Percentiles rank a stretch among this genome's conserved stretches.
phyloP scores from a whole-genome alignment of 805 yeast genomes.

The Saturnispora diversa region DNA sequence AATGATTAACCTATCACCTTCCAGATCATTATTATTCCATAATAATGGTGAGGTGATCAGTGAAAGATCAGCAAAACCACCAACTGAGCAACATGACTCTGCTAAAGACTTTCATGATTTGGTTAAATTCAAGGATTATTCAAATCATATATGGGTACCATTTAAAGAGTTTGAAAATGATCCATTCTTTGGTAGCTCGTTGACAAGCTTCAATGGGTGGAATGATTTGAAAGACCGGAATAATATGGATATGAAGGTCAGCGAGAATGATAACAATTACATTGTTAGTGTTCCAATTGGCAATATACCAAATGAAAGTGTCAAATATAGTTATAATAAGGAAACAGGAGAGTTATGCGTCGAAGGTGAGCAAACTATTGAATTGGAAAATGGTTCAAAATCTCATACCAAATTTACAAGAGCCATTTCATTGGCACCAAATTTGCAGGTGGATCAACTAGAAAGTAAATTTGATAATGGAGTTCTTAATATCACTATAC shows the following conservation, averaged over 20 bases:
- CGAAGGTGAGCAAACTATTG: constrained; percentile 33
- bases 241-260: constrained; percentile 17
- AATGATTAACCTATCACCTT: too few species aligned
- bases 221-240: background rate
- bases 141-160: constrained; percentile 15
- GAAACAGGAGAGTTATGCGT: constrained; percentile 36
- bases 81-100: background rate
- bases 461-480: constrained; percentile 41
- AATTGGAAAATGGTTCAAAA: constrained; percentile 9
- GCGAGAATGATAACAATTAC: constrained; percentile 36
- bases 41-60: too few species aligned
- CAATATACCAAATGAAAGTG: constrained; percentile 38
- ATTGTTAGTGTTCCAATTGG: constrained; percentile 39
- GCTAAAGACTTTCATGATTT: too few species aligned
- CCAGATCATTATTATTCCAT: too few species aligned
- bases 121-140: too few species aligned
- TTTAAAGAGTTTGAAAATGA: constrained; percentile 16
- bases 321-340: constrained; percentile 40
- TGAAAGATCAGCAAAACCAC: too few species aligned
- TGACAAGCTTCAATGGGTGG: constrained; percentile 33
- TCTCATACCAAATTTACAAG: constrained; percentile 17
- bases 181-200: constrained; percentile 15
- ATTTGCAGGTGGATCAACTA: constrained; percentile 37
- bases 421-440: constrained; percentile 32
- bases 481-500: constrained; percentile 35